Percentiles rank a stretch among this genome's conserved stretches.
phyloP scores from a whole-genome alignment of 2,329 filamentous ascomycete genomes.

The Aspergillus sp. region DNA sequence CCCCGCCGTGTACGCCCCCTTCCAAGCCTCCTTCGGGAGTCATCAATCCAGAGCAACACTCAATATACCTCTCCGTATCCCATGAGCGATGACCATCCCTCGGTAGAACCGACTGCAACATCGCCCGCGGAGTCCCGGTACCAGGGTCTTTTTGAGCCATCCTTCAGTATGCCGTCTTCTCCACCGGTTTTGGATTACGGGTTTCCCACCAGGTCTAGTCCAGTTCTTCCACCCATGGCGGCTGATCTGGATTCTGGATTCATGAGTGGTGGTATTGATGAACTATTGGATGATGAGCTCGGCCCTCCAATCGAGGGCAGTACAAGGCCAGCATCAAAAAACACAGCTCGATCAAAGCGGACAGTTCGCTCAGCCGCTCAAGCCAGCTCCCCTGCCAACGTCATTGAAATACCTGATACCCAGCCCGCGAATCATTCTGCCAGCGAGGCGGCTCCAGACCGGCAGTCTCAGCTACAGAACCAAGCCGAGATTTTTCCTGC shows the following conservation, averaged over 20 bases:
- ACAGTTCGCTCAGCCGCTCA: conserved; percentile 26
- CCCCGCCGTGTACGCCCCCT: conserved; percentile 32
- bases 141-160: conserved; percentile 61
- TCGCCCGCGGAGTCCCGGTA: conserved; percentile 53
- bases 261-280: conserved; percentile 75
- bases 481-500: conserved; percentile 8
- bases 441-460: neutral
- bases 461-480: neutral
- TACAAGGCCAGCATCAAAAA: conserved; percentile 20
- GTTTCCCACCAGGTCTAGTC: conserved; percentile 74
- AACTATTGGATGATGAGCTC: conserved; percentile 63
- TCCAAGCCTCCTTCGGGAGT: conserved; percentile 62
- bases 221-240: conserved; percentile 64
- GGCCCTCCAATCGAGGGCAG: conserved; percentile 28
- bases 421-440: conserved; percentile 21
- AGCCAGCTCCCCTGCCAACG: conserved; percentile 28
- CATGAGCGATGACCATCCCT: conserved; percentile 33
- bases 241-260: conserved; percentile 71
- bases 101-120: conserved; percentile 47
- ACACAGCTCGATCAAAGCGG: conserved; percentile 19
- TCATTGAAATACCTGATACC: conserved; percentile 20
- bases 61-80: conserved; percentile 45
- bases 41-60: conserved; percentile 50
- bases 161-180: conserved; percentile 83
- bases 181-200: conserved; percentile 73